Percentiles rank a stretch among this genome's conserved stretches.
These are phyloP conservation scores for Aureobasidium sp. DNA, from an alignment of 2,329 filamentous ascomycete genomes.

Conservation along the genomic window DNA sequence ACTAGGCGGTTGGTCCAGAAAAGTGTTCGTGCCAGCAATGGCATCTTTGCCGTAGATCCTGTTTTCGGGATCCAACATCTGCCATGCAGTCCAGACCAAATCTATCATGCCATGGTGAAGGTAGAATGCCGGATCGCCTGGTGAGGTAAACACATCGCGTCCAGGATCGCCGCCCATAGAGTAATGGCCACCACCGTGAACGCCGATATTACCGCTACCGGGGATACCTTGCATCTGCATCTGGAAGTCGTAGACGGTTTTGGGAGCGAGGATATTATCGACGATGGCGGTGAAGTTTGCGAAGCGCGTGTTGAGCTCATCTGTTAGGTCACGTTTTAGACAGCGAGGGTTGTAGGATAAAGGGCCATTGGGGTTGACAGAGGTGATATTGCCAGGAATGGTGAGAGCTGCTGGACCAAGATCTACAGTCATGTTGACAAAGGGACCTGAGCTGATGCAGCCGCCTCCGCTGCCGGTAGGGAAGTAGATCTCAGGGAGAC, in stretches of 20 bases:
- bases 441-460: constrained; percentile 41
- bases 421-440: constrained; percentile 20
- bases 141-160: constrained; percentile 32
- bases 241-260: constrained; percentile 12
- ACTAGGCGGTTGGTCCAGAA: constrained; percentile 34
- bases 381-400: constrained; percentile 1
- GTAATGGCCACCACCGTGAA: constrained; percentile 38
- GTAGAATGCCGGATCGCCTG: constrained; percentile 38
- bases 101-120: constrained; percentile 41
- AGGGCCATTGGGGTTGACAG: constrained; percentile 7
- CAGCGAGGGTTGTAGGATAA: constrained; percentile 16
- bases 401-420: constrained; percentile 11
- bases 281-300: constrained; percentile 11
- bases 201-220: constrained; percentile 16
- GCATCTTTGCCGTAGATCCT: constrained; percentile 27
- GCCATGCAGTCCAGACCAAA: constrained; percentile 40
- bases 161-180: constrained; percentile 36
- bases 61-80: constrained; percentile 31
- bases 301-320: constrained; percentile 2
- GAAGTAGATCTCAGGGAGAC: constrained; percentile 20
- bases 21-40: constrained; percentile 35
- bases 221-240: constrained; percentile 14
- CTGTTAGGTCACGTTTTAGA: constrained; percentile 13
- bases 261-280: constrained; percentile 1
- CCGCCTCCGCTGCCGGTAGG: constrained; percentile 43